A percentile compares a stretch with the other conserved stretches of the same genome.
These are phyloP conservation scores for Penicillium bovifimosum DNA, from an alignment of 495 filamentous ascomycete species.

Conservation along the genomic window DNA sequence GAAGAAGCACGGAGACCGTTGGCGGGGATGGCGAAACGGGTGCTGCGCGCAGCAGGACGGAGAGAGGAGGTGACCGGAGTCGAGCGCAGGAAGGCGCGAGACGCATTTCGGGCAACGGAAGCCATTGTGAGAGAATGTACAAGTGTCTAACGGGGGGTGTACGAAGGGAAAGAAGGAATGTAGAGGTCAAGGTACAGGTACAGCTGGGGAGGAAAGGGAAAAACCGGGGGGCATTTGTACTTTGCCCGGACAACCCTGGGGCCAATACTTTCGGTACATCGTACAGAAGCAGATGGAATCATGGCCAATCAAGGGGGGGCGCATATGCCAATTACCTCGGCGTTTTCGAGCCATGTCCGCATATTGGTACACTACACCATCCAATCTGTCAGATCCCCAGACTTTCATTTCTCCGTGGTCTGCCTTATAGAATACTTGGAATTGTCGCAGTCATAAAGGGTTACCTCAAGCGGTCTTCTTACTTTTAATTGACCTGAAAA, in stretches of 20 bases:
- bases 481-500: neutral
- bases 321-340: slow-evolving; percentile 19
- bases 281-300: slow-evolving; percentile 13
- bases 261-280: slow-evolving; percentile 1
- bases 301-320: slow-evolving; percentile 16
- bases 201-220: slow-evolving; percentile 17
- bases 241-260: neutral
- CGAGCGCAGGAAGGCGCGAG: slow-evolving; percentile 48
- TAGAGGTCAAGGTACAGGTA: slow-evolving; percentile 14
- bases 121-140: slow-evolving; percentile 42
- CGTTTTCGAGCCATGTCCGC: slow-evolving; percentile 12
- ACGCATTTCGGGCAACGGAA: slow-evolving; percentile 47
- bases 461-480: too few relatives aligned
- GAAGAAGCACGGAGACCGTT: slow-evolving; percentile 59
- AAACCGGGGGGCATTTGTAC: slow-evolving; percentile 12
- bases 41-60: slow-evolving; percentile 46
- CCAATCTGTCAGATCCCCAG: neutral
- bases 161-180: slow-evolving; percentile 8
- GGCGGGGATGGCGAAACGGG: slow-evolving; percentile 55
- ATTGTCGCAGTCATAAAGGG: too few relatives aligned
- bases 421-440: neutral
- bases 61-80: slow-evolving; percentile 40
- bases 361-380: slow-evolving; percentile 6
- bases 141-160: neutral
- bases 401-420: neutral